A percentile compares a stretch with the other conserved stretches of the same genome.
Evolutionary conservation across 345 rosid genomes (phyloP).

Genomic region (Theobroma cacao): DNA sequence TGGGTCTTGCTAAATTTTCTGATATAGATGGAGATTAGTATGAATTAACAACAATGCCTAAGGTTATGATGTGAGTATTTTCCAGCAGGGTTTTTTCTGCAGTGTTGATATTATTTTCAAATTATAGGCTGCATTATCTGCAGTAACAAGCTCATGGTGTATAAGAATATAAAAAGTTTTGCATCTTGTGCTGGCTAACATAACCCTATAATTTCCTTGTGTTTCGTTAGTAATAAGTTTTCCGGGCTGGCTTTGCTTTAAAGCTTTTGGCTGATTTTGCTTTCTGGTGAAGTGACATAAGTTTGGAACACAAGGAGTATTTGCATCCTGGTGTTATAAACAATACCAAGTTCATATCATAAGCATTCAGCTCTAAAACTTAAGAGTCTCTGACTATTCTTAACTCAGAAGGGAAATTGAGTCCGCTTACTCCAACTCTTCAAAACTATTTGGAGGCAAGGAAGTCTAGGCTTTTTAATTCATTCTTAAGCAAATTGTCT

Average conservation of each 20-base stretch:
- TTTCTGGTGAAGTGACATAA: too few relatives aligned
- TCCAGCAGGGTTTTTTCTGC: neutral
- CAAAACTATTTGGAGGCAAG: neutral
- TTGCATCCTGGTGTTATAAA: neutral
- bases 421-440: neutral
- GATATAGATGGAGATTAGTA: neutral
- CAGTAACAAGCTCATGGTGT: neutral
- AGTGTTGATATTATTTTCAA: neutral
- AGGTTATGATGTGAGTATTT: neutral
- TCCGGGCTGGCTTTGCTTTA: neutral
- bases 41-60: neutral
- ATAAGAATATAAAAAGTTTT: neutral
- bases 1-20: neutral
- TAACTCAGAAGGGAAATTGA: neutral
- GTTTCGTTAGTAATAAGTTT: neutral
- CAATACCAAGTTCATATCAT: neutral
- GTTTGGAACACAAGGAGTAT: too few relatives aligned
- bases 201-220: neutral
- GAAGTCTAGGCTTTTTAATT: neutral
- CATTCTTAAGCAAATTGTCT: neutral
- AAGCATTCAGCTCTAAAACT: neutral
- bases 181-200: neutral
- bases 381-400: neutral
- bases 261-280: too few relatives aligned
- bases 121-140: neutral